Conservation (phyloP, 371 early-diverging fungal species). For the Rhizomucor miehei region DNA sequence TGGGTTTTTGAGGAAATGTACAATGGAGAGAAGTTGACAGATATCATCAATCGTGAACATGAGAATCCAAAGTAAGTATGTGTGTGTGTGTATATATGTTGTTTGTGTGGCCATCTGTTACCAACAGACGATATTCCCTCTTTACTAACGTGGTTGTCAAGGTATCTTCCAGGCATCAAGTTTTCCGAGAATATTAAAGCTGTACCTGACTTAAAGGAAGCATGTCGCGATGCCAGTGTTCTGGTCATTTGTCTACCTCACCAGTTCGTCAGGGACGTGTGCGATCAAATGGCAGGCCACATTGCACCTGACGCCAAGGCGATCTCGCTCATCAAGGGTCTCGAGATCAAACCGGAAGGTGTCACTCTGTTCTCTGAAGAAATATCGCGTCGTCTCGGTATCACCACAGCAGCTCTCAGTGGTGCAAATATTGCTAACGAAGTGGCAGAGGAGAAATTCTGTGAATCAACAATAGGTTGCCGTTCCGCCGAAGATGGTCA, state of each 20-base stretch:
- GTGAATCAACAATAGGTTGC: constrained; percentile 96
- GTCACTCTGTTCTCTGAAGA: constrained; percentile 86
- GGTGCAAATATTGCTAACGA: constrained; percentile 99
- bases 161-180: constrained; percentile 90
- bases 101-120: background rate
- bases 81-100: too few species aligned
- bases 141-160: background rate
- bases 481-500: constrained; percentile 66
- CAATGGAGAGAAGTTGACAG: constrained; percentile 83
- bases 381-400: constrained; percentile 74
- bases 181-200: constrained; percentile 89
- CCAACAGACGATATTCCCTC: background rate
- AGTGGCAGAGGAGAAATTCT: constrained; percentile 93
- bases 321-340: constrained; percentile 95
- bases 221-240: constrained; percentile 80
- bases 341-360: constrained; percentile 74
- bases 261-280: constrained; percentile 89
- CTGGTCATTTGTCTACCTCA: constrained; percentile 97
- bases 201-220: constrained; percentile 74
- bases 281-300: constrained; percentile 67
- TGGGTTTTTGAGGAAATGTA: constrained; percentile 95
- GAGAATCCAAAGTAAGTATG: constrained; percentile 86
- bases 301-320: constrained; percentile 74
- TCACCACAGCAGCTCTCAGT: constrained; percentile 85
- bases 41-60: constrained; percentile 91